Base-by-base conservation (phyloP, 345 rosid species). In the Toxicodendron radicans region DNA sequence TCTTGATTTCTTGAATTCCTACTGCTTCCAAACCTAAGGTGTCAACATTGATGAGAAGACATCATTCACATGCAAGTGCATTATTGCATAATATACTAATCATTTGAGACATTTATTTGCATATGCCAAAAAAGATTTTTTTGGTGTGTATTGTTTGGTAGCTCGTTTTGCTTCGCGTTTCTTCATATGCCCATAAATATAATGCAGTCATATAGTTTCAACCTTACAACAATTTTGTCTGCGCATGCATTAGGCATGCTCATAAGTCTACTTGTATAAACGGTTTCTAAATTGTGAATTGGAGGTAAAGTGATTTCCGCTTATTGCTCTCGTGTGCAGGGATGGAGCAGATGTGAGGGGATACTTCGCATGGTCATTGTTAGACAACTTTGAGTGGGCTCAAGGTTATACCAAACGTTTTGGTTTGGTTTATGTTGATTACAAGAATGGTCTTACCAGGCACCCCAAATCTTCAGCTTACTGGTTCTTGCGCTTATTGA, bases 301-400 rank as follows among this genome's bases (percentile, higher is more conserved):
- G 17, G 9, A 10, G 16, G 43, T 16, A 38, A 38, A 38, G 6
- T 38, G 43, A 38, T 38, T 38, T 38, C 43, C 7, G 43, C 6
- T 64, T 48, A 24, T 43, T 38, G 35, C 17, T 54, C 75, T 53
- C 18, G 13, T 60, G 17, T 48, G 56, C 86, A 92, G 99, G 77
- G 97, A 92, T 27, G 97, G 97, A 75, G 95, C 58, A 21, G 87
- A 95, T 69, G 94, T 91, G 81, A 87, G 88, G 82, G 99, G 99
- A 78, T 87, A 95, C 76, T 95, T 92, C 57, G 97, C 91, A 0
- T 92, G 99, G 99, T 91, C 98, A 18, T 78, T 94, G 68, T n/a
- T 92, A 75, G 98, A 94, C 83, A 92, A 92, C 74, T 92, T 94
- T 59, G 99, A 95, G 74, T 91, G 99, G 99, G 92, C 86, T 14